phyloP scores from a whole-genome alignment of 2,329 filamentous ascomycete species.

The Fusarium praegraminearum region DNA sequence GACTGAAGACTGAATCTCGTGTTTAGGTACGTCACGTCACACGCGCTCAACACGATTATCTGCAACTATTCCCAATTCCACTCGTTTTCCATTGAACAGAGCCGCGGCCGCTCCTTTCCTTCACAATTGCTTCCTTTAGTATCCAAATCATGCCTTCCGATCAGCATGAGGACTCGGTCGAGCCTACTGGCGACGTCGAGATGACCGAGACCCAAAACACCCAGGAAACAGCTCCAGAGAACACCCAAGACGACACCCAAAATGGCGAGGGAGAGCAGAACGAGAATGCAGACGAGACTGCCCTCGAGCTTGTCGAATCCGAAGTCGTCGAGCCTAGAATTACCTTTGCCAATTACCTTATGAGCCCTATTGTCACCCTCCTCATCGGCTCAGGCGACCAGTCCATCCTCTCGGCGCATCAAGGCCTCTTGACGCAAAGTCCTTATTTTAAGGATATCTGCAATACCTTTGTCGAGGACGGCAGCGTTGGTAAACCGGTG shows the following conservation, averaged over 20 bases:
- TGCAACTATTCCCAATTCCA: conserved; percentile 2
- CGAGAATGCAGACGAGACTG: conserved; percentile 50
- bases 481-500: conserved; percentile 63
- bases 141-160: conserved; percentile 50
- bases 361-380: conserved; percentile 76
- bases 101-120: background rate
- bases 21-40: background rate
- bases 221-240: conserved; percentile 31
- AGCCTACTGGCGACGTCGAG: conserved; percentile 54
- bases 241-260: conserved; percentile 53
- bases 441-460: conserved; percentile 78
- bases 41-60: conserved; percentile 12
- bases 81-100: conserved; percentile 11
- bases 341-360: conserved; percentile 70
- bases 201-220: conserved; percentile 51
- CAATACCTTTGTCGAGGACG: conserved; percentile 70
- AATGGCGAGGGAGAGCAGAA: conserved; percentile 52
- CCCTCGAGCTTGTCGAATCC: conserved; percentile 56
- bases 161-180: conserved; percentile 41
- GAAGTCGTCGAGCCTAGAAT: conserved; percentile 53
- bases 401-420: conserved; percentile 80
- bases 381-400: conserved; percentile 72
- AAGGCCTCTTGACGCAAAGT: conserved; percentile 78
- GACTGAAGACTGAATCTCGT: background rate
- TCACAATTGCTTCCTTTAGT: background rate